Evolutionary conservation across 805 yeast genomes (phyloP).

Genomic region (Wickerhamiella dianesei): DNA sequence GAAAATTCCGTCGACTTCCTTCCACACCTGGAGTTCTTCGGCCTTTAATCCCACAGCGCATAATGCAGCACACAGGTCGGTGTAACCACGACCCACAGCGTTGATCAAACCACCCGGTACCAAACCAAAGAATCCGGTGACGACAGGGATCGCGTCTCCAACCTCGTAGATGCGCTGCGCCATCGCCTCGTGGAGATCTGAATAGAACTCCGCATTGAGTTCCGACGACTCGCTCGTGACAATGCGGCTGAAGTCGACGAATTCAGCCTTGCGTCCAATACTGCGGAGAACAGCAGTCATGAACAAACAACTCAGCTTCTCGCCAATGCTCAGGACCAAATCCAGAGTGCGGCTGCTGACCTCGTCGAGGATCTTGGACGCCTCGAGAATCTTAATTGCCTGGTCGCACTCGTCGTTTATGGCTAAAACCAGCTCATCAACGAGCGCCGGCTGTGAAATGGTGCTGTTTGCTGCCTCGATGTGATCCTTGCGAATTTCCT

Average conservation of each 20-base stretch:
- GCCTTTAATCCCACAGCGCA: constrained; percentile 87
- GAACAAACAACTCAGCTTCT: constrained; percentile 77
- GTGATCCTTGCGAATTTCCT: constrained; percentile 69
- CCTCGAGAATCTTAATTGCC: constrained; percentile 60
- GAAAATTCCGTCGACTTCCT: constrained; percentile 97
- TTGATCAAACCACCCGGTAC: constrained; percentile 92
- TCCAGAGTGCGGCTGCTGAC: constrained; percentile 80
- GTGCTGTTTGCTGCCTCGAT: constrained; percentile 48
- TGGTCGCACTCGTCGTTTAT: constrained; percentile 53
- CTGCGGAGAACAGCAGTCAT: constrained; percentile 79
- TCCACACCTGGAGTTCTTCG: constrained; percentile 95
- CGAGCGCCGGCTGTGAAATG: constrained; percentile 36
- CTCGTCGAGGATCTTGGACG: constrained; percentile 86
- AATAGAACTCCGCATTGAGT: constrained; percentile 53
- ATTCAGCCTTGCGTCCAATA: constrained; percentile 61
- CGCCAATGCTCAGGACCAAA: constrained; percentile 85
- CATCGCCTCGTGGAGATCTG: constrained; percentile 35
- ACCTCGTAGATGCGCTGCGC: constrained; percentile 32
- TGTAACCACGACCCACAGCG: constrained; percentile 94
- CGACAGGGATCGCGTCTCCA: constrained; percentile 56
- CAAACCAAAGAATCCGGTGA: constrained; percentile 90
- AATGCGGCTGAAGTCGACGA: constrained; percentile 64
- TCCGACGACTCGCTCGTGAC: constrained; percentile 31
- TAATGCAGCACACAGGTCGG: constrained; percentile 94
- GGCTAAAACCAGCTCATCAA: constrained; percentile 40